A percentile compares a stretch with the other conserved stretches of the same genome.
phyloP scores from a whole-genome alignment of 768 basidiomycete genomes.

The Macrolepiota albuminosa region DNA sequence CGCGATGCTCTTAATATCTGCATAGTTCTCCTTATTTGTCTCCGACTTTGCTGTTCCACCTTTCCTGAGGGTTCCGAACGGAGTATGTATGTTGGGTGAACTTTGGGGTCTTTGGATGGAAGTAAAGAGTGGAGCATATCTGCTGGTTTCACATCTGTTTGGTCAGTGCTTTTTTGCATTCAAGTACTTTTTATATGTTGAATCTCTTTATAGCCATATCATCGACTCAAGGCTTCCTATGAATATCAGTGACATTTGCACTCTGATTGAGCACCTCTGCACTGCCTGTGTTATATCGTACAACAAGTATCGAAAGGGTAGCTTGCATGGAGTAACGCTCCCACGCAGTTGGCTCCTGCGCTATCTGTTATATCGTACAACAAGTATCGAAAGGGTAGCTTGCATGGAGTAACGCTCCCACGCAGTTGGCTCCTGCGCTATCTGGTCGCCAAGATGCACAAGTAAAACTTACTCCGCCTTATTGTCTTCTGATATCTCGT shows the following conservation, averaged over 20 bases:
- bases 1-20: conserved; percentile 29
- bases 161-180: conserved; percentile 24
- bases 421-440: conserved; percentile 42
- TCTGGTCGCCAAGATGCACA: conserved; percentile 13
- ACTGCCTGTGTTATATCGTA: conserved; percentile 33
- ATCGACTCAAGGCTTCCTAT: conserved; percentile 31
- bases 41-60: not conserved
- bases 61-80: conserved; percentile 13
- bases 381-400: conserved; percentile 12
- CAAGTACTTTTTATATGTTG: not conserved
- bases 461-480: conserved; percentile 1
- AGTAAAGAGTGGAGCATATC: conserved; percentile 21
- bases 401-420: conserved; percentile 50
- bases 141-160: conserved; percentile 33
- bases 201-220: conserved; percentile 34
- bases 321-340: conserved; percentile 43
- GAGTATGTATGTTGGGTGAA: conserved; percentile 17
- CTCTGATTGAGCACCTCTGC: conserved; percentile 45
- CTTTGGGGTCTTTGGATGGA: conserved; percentile 23
- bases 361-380: conserved; percentile 28
- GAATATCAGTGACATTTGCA: conserved; percentile 45
- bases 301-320: conserved; percentile 12
- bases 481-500: conserved; percentile 8
- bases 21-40: conserved; percentile 10
- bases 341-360: conserved; percentile 49